Evolutionary conservation across 1,284 basidiomycete species (phyloP).

Genomic region (Cryptococcus sp.): DNA sequence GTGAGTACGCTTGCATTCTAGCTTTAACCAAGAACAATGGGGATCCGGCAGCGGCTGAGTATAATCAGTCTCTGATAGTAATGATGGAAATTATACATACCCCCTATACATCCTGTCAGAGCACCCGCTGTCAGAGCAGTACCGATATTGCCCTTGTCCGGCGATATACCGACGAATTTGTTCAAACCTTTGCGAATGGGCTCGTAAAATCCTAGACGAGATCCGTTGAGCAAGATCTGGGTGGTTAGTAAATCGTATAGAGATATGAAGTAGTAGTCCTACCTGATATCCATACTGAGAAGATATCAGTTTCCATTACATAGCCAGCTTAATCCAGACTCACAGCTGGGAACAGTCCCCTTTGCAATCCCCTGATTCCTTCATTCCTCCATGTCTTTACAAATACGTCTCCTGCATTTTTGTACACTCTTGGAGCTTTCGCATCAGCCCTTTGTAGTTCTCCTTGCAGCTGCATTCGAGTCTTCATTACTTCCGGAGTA

Average conservation of each 20-base stretch:
- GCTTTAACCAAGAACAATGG: constrained; percentile 96
- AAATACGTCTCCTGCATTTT: constrained; percentile 79
- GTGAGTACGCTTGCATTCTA: constrained; percentile 95
- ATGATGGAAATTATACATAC: constrained; percentile 48
- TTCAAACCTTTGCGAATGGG: constrained; percentile 76
- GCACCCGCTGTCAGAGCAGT: constrained; percentile 83
- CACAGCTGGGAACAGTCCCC: constrained; percentile 84
- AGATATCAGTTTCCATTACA: not conserved
- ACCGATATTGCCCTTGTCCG: constrained; percentile 62
- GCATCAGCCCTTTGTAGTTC: constrained; percentile 71
- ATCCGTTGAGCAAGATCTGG: constrained; percentile 88
- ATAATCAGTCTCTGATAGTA: not conserved
- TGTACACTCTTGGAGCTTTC: constrained; percentile 70
- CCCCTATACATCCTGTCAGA: constrained; percentile 81
- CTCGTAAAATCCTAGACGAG: constrained; percentile 95
- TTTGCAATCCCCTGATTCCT: constrained; percentile 82
- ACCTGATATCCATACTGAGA: constrained; percentile 84
- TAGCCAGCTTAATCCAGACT: constrained; percentile 41
- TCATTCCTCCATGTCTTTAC: constrained; percentile 87
- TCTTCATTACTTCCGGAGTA: constrained; percentile 78
- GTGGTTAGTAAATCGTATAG: constrained; percentile 1
- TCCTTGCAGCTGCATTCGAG: constrained; percentile 87
- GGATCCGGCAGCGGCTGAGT: constrained; percentile 76
- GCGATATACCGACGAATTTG: constrained; percentile 59
- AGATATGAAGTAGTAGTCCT: constrained; percentile 23